A percentile compares a stretch with the other conserved stretches of the same genome.
phyloP scores from a whole-genome alignment of 768 basidiomycete species.

The Infundibulicybe gibba region DNA sequence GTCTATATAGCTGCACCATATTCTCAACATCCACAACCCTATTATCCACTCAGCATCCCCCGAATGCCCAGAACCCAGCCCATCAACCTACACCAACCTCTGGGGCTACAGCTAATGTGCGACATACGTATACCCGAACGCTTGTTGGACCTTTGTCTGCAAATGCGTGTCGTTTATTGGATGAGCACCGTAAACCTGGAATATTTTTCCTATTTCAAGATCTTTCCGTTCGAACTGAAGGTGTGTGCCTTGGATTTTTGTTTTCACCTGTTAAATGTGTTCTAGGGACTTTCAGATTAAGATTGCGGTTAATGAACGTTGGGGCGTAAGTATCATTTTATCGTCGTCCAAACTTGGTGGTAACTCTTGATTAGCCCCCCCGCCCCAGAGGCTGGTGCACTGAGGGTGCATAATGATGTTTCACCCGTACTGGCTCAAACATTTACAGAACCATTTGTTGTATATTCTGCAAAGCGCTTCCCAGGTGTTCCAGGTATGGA shows the following conservation, averaged over 20 bases:
- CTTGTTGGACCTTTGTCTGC: conserved; percentile 88
- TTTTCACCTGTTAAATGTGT: conserved; percentile 3
- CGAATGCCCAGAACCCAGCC: conserved; percentile 7
- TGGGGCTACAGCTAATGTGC: conserved; percentile 38
- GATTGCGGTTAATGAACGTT: conserved; percentile 86
- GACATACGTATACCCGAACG: conserved; percentile 78
- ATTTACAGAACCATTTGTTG: conserved; percentile 80
- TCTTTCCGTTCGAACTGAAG: conserved; percentile 90
- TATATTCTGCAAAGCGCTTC: conserved; percentile 92
- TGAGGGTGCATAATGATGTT: conserved; percentile 59
- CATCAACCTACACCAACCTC: conserved; percentile 10
- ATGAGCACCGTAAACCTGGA: conserved; percentile 82
- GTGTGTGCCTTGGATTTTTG: conserved; percentile 29
- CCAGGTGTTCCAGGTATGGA: conserved; percentile 85
- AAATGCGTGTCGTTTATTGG: conserved; percentile 79
- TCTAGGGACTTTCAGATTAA: conserved; percentile 78
- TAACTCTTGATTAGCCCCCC: conserved; percentile 44
- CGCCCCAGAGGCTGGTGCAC: conserved; percentile 67
- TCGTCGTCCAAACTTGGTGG: conserved; percentile 5
- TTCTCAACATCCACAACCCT: conserved; percentile 19
- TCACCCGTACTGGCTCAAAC: conserved; percentile 82
- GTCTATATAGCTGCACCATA: conserved; percentile 22
- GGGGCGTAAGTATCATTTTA: conserved; percentile 77
- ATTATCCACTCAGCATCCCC: conserved; percentile 15
- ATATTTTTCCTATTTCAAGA: conserved; percentile 97